Conservation (phyloP, 2,329 filamentous ascomycete genomes). For the Chaetomiaceae sp. region DNA sequence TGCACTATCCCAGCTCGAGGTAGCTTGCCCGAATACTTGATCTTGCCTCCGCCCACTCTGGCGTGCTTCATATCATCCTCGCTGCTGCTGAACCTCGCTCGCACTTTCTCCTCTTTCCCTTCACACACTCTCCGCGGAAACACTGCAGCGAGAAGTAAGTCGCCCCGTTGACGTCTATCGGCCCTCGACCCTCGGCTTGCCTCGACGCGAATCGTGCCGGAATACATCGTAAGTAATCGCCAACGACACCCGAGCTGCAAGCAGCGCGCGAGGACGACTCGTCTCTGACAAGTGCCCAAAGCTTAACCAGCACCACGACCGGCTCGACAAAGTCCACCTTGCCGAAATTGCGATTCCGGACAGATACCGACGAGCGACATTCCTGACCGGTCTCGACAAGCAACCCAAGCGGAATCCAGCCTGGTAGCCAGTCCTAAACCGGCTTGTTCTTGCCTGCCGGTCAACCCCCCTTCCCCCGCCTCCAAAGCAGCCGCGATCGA, state of each 20-base stretch:
- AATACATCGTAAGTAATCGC: not conserved
- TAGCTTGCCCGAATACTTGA: conserved; percentile 11
- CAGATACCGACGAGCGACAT: not conserved
- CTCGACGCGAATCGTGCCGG: not conserved
- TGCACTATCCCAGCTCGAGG: conserved; percentile 10
- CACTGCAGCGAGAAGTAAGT: not conserved
- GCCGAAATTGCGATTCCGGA: not conserved
- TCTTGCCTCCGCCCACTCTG: not conserved
- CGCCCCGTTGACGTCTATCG: not conserved
- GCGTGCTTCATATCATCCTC: not conserved
- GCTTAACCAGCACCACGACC: not conserved
- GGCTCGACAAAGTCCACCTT: not conserved
- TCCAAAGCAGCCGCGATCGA: not conserved
- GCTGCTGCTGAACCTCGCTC: not conserved
- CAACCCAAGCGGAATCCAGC: too few species aligned
- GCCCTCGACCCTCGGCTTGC: not conserved
- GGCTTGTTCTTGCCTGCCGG: not conserved
- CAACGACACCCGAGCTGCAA: too few species aligned
- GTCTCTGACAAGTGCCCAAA: not conserved
- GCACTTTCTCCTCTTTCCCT: not conserved
- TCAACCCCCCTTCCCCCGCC: not conserved
- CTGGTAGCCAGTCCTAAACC: not conserved
- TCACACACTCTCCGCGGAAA: not conserved
- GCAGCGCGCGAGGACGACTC: too few species aligned
- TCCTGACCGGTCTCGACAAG: not conserved